A percentile compares a stretch with the other conserved stretches of the same genome.
phyloP scores from a whole-genome alignment of 2,329 filamentous ascomycete species.

The Alternaria hordeiaustralica region DNA sequence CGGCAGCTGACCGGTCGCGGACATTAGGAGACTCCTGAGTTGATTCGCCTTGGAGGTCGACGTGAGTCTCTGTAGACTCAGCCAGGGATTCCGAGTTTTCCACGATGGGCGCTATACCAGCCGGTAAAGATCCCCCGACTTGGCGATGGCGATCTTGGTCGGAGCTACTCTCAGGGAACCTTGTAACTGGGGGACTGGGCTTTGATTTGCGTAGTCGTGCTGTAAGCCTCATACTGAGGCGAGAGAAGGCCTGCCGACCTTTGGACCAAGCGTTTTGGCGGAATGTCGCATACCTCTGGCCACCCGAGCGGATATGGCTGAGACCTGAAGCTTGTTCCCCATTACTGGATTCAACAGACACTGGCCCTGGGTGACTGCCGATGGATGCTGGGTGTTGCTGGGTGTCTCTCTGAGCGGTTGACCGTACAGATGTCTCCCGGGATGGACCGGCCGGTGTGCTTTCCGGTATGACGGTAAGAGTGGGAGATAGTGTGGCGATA shows the following conservation, averaged over 20 bases:
- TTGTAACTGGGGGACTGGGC: not conserved
- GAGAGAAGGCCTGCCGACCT: not conserved
- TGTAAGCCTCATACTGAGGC: not conserved
- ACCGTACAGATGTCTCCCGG: slow-evolving; percentile 14
- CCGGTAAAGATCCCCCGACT: not conserved
- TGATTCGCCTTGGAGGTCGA: not conserved
- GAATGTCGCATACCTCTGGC: not conserved
- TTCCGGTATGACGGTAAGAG: slow-evolving; percentile 25
- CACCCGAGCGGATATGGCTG: not conserved
- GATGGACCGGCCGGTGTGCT: slow-evolving; percentile 15
- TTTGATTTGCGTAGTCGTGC: not conserved
- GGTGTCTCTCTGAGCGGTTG: not conserved
- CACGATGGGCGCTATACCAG: not conserved
- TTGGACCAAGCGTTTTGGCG: not conserved
- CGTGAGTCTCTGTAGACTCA: not conserved
- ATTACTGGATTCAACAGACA: not conserved
- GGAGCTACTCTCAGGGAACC: not conserved
- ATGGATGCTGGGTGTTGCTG: not conserved
- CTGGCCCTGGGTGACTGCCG: not conserved
- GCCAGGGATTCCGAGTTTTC: not conserved
- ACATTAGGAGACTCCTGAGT: not conserved
- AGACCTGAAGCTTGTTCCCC: not conserved
- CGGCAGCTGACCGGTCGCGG: slow-evolving; percentile 1
- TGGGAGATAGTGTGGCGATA: slow-evolving; percentile 23
- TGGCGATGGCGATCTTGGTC: not conserved